Base-by-base conservation (phyloP, 768 basidiomycete genomes). In the Lactifluus pinguis region DNA sequence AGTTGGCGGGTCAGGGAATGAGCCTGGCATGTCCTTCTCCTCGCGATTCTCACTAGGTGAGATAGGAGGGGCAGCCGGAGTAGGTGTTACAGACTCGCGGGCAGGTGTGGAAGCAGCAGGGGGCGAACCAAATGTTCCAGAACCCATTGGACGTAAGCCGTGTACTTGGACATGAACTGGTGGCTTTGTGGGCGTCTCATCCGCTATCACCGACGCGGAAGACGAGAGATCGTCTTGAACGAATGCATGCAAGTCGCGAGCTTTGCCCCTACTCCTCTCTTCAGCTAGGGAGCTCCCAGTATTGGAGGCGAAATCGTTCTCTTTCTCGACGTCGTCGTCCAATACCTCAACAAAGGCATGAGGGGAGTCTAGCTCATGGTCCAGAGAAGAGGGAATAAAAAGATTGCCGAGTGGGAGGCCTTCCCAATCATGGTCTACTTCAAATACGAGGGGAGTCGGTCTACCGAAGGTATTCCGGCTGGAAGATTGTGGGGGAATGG, bases 291-390 rank as follows among this genome's bases (percentile, higher is more conserved):
- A n/a, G 14, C 19, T 21, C 14, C 21, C 45, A 13, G 21, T 25
- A 15, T 49, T 47, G 5, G 42, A 34, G 0, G 13, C 10, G 10
- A 21, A 45, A 15, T 36, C 47, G 6, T 17, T 49, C 13, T 58
- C 61, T n/a, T 45, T 62, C 39, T 72, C 70, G 0, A 68, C 67
- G 53, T 78, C 77, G 55, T 74, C 76, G 41, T 76, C 75, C 34
- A 87, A 68, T 39, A 77, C 75, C 70, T 86, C 84, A 13, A 87
- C 81, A 68, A 80, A 87, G 3, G 83, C 86, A 72, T 86, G 85
- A 4, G 83, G 79, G 53, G 75, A 78, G 25, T 76, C 74, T 50
- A 70, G 66, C 42, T 70, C 69, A 5, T 42, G 61, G 63, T 69
- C 69, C 38, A 69, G 65, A 13, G 69, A 64, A 10, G 70, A 58